phyloP scores from a whole-genome alignment of 768 basidiomycete genomes.

The Rhodosporidiobolus sp. region DNA sequence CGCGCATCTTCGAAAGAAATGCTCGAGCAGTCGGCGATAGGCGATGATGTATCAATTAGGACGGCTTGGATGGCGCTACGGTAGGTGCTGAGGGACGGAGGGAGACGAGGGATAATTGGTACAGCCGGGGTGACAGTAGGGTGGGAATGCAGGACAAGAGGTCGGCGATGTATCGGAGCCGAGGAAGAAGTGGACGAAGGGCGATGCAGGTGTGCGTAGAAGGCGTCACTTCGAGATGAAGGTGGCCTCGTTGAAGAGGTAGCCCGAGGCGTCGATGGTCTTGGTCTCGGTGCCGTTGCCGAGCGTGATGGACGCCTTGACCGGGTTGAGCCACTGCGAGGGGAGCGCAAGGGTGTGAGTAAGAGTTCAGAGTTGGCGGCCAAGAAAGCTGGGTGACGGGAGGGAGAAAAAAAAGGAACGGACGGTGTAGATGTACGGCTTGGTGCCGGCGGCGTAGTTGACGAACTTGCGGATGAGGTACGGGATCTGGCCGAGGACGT shows the following conservation, averaged over 20 bases:
- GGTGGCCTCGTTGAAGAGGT: conserved; percentile 81
- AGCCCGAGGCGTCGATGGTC: conserved; percentile 58
- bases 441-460: conserved; percentile 88
- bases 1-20: no score
- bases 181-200: no score
- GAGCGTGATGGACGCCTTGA: conserved; percentile 55
- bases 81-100: no score
- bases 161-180: no score
- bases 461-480: conserved; percentile 86
- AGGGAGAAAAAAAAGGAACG: conserved; percentile 90
- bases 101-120: no score
- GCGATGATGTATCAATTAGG: no score
- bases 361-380: not conserved
- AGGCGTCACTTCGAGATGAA: conserved; percentile 63
- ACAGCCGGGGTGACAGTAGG: no score
- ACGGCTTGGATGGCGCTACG: no score
- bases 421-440: conserved; percentile 63
- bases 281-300: conserved; percentile 48
- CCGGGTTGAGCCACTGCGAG: conserved; percentile 61
- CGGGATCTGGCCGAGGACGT: conserved; percentile 92
- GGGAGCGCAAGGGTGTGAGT: no score
- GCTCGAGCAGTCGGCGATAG: no score
- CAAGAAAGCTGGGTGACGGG: conserved; percentile 76
- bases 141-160: no score
- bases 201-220: not conserved